A percentile compares a stretch with the other conserved stretches of the same genome.
phyloP scores from a whole-genome alignment of 331 rosid genomes.

The Stylosanthes scabra region DNA sequence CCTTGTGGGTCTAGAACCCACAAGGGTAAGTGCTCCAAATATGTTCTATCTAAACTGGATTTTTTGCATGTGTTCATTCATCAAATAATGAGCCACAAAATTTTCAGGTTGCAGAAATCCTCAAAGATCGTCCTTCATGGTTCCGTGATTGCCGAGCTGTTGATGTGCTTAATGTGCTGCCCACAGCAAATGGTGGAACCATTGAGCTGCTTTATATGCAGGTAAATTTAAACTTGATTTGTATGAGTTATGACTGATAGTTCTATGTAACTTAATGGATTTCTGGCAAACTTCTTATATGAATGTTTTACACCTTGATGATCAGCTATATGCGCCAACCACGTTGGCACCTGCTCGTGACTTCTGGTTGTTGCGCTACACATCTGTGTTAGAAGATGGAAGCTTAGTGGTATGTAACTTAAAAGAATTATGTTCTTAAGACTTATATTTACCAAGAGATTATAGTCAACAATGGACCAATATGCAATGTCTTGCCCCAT shows the following conservation, averaged over 20 bases:
- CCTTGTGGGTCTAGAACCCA: slow-evolving; percentile 99
- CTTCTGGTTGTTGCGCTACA: slow-evolving; percentile 97
- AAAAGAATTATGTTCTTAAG: neutral
- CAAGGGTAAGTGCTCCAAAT: slow-evolving; percentile 73
- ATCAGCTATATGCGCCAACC: slow-evolving; percentile 94
- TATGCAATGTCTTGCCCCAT: neutral
- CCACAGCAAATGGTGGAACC: slow-evolving; percentile 99
- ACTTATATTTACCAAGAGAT: slow-evolving; percentile 8
- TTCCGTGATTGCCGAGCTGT: slow-evolving; percentile 99
- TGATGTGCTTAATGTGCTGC: slow-evolving; percentile 96
- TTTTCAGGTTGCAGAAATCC: slow-evolving; percentile 96
- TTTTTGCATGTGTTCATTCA: slow-evolving; percentile 20
- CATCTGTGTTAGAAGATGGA: slow-evolving; percentile 96
- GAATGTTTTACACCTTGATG: slow-evolving; percentile 25
- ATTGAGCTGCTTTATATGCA: slow-evolving; percentile 99
- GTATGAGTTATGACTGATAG: neutral
- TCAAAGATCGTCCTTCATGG: slow-evolving; percentile 98
- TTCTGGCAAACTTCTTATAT: neutral
- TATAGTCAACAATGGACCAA: neutral
- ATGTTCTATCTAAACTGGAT: neutral
- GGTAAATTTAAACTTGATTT: slow-evolving; percentile 47
- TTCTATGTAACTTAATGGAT: neutral
- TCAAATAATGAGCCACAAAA: slow-evolving; percentile 30
- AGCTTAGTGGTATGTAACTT: slow-evolving; percentile 85
- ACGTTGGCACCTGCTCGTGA: slow-evolving; percentile 99